Evolutionary conservation across 306 rosid genomes (phyloP).

Genomic region (Lathyrus tuberosus): DNA sequence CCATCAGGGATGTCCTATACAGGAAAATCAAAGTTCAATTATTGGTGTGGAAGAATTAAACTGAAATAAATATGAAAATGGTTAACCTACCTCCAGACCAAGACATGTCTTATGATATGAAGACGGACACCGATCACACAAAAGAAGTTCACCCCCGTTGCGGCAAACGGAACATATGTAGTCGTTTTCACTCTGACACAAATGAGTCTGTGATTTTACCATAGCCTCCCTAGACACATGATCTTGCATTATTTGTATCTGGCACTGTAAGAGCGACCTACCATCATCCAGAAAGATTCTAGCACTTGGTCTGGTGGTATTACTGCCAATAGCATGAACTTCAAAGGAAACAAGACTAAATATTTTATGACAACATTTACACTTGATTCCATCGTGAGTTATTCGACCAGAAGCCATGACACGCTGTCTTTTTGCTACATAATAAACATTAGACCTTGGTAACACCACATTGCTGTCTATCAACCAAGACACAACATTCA

Average conservation of each 20-base stretch:
- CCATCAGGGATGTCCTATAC: slow-evolving; percentile 82
- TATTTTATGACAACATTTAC: slow-evolving; percentile 64
- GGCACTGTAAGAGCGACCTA: slow-evolving; percentile 68
- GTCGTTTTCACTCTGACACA: slow-evolving; percentile 57
- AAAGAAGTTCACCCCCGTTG: slow-evolving; percentile 79
- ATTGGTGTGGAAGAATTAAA: slow-evolving; percentile 6
- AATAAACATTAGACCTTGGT: slow-evolving; percentile 74
- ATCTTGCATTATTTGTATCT: slow-evolving; percentile 48
- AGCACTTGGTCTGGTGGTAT: slow-evolving; percentile 50
- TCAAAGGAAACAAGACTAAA: slow-evolving; percentile 55
- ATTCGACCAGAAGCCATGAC: slow-evolving; percentile 53
- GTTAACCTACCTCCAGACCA: slow-evolving; percentile 64
- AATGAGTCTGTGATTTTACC: slow-evolving; percentile 30
- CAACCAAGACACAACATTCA: slow-evolving; percentile 76
- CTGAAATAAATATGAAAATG: slow-evolving; percentile 4
- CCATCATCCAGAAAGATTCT: slow-evolving; percentile 68
- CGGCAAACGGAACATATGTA: slow-evolving; percentile 77
- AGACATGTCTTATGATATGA: slow-evolving; percentile 73
- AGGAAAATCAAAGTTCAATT: slow-evolving; percentile 37
- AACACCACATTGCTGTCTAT: slow-evolving; percentile 67
- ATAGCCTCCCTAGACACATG: slow-evolving; percentile 33
- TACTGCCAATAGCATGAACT: slow-evolving; percentile 58
- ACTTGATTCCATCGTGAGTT: slow-evolving; percentile 74
- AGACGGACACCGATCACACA: slow-evolving; percentile 88
- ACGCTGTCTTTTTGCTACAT: slow-evolving; percentile 37